Evolutionary conservation across 768 basidiomycete genomes (phyloP), one percentile per base, ranked within the genome.

Genomic region (Rhodotorula toruloides): DNA sequence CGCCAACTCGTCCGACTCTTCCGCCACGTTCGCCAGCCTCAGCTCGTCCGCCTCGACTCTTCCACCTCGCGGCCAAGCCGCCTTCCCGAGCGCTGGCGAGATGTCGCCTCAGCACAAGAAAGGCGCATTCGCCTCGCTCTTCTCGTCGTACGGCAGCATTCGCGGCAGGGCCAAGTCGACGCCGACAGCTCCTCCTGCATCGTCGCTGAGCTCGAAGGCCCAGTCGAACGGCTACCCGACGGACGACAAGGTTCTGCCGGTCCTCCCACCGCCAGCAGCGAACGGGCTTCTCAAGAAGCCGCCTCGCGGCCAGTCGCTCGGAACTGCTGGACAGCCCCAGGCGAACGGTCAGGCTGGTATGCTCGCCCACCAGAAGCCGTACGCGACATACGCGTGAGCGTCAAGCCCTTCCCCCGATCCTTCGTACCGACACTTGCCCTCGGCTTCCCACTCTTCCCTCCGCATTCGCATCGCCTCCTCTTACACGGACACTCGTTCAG

Each of bases 11-110:
- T 58, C 58, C 12, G 58, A 47, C 36, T 27, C n/a, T 12, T 48
- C 47, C 36, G 49, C 58, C 8, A 58, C 58, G 5, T 58, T 49
- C 58, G 48, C 58, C 21, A 48, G 44, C 47, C 47, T 58, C 34
- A 48, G 44, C 27, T 39, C 36, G 25, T n/a, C 22, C 19, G 14
- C 47, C 1, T 58, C 58, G 25, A 58, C 58, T 12, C 58, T 58
- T 19, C 36, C 47, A 14, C 58, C 58, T 27, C 3, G 3, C 12
- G 49, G 47, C 7, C 47, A 4, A 11, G 1, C 32, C 56, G 14
- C 22, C 47, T 11, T n/a, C 44, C 19, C 31, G 43, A 22, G 34
- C 34, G 21, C 29, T 2, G 17, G 21, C 52, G 22, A 43, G 11
- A 27, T 22, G 21, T 22, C 25, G 34, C 17, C 36, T 3, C 21